Base-by-base conservation (phyloP, 2,329 filamentous ascomycete genomes). In the Colletotrichum cordylinicola region DNA sequence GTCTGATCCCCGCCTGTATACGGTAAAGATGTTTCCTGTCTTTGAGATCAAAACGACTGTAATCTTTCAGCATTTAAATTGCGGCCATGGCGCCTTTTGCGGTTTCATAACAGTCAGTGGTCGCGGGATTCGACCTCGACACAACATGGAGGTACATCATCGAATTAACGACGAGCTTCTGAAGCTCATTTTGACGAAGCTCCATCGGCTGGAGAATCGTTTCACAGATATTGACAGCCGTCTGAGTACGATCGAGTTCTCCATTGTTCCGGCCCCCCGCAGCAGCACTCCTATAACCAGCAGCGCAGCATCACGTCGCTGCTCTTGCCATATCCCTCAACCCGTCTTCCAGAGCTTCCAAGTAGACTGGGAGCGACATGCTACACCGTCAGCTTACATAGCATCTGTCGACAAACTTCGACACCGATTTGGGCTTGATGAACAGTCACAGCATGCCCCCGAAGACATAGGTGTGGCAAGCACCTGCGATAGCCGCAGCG, bases 141-240 rank as follows among this genome's bases (percentile, higher is more conserved):
- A 55, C 21, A 52, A 6, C 5, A 72, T 75, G 72, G 60, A 56
- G 43, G 43, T 52, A 55, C 12, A 61, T 37, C 72, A 65, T 13
- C 52, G 37, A 16, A 55, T 58, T 37, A 72, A 75, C n/a, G 61
- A 75, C 56, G 72, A 75, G 31, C 35, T 66, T 31, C 39, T 75
- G 13, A 75, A 75, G 13, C 61, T 75, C 5, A 75, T 75, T 52
- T 52, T 75, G 4, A 75, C 72, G 12, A 75, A 75, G 16, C 61
- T 72, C 0, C 61, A 75, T 6, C 68, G 72, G 13, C 52, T 75
- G 6, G 68, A 72, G 39, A 71, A 37, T 8, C 61, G 61, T 8
- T 75, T 75, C 48, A 62, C 24, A 15, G 67, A 72, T 12, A 72
- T 72, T 13, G 55, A 72, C 18, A 52, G 4, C 10, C 52, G 72